Base-by-base conservation (phyloP, 441 rosid genomes). In the California macrophylla region DNA sequence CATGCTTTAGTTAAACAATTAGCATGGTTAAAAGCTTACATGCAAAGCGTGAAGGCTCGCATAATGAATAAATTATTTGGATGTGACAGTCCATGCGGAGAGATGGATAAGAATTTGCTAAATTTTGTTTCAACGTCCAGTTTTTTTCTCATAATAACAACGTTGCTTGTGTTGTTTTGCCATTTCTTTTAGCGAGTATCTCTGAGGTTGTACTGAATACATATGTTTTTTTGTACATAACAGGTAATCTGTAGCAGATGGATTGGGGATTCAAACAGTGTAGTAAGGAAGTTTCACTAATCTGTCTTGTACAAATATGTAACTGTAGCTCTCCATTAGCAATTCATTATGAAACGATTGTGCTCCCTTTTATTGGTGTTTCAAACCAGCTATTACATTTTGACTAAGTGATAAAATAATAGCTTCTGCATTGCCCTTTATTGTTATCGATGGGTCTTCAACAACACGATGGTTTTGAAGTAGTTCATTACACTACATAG, bases 291-390 rank as follows among this genome's bases (percentile, higher is more conserved):
- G 61, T 58, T 40, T 60, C 32, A n/a, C 21, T 32, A 24, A 66
- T 71, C 68, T 32, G 64, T 64, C 72, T 26, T 79, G 80, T 79
- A 75, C 50, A 45, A 75, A 42, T 71, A 79, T 62, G 68, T 77
- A 73, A 71, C 36, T 23, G 47, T 70, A 56, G 72, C 67, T 16
- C 61, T 18, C 60, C 10, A 21, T 15, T 68, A 60, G 26, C 36
- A 36, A 52, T 73, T 66, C 64, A 58, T 20, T n/a, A 24, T 73
- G 52, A 61, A 47, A 50, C 5, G 36, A 67, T 23, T 18, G 64
- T 29, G 69, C 12, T 52, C 60, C 24, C 24, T 52, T 52, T 52
- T 56, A 66, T 61, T 24, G 40, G 60, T 45, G 56, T 23, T 56
- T 36, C 16, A 26, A n/a, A 56, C 56, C 66, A 65, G 36, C 12